phyloP scores from a whole-genome alignment of 352 stramenopile species.

The Pythium sp. region DNA sequence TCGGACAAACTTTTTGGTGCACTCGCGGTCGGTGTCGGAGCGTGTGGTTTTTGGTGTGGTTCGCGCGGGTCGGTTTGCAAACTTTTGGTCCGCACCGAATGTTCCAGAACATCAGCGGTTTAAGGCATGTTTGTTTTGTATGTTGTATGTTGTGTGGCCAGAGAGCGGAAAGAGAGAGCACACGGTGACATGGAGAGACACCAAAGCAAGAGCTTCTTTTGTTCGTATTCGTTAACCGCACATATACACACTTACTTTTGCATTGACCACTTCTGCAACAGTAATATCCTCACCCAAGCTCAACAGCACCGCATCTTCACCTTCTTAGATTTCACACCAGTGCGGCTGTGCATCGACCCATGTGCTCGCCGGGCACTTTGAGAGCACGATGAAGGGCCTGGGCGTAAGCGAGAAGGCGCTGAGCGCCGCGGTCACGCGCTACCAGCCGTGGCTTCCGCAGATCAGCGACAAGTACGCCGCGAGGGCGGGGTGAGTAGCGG shows the following conservation, averaged over 20 bases:
- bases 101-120: too few species aligned
- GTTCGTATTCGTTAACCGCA: background rate
- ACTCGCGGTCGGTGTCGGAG: too few species aligned
- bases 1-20: too few species aligned
- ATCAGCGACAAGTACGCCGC: slow-evolving; percentile 44
- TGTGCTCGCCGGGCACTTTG: slow-evolving; percentile 47
- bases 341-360: slow-evolving; percentile 54
- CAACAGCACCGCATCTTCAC: background rate
- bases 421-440: slow-evolving; percentile 51
- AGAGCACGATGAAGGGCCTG: slow-evolving; percentile 58
- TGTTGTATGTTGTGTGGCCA: too few species aligned
- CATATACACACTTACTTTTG: slow-evolving; percentile 1
- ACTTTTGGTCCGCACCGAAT: too few species aligned
- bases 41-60: too few species aligned
- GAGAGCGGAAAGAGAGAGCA: background rate
- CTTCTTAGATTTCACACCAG: slow-evolving; percentile 21
- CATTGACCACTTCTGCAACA: slow-evolving; percentile 4
- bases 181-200: background rate
- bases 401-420: slow-evolving; percentile 56
- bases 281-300: background rate
- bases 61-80: too few species aligned
- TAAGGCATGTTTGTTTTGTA: too few species aligned
- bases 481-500: slow-evolving; percentile 51
- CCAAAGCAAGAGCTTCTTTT: background rate
- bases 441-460: slow-evolving; percentile 41